Evolutionary conservation across 371 early-diverging fungal species (phyloP).

Genomic region (Choanephora cucurbitarum): DNA sequence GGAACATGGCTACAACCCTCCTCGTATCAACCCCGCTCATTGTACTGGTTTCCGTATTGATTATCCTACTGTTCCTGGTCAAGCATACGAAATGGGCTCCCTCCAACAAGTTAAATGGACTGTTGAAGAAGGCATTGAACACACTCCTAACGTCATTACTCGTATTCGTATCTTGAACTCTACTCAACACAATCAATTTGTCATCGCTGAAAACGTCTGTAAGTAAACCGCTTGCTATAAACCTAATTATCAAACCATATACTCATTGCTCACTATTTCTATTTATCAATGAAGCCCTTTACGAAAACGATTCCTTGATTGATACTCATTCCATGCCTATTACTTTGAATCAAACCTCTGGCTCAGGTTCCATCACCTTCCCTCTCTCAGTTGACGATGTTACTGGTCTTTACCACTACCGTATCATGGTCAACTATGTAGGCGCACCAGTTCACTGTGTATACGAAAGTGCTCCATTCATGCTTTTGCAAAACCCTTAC

Average conservation of each 20-base stretch:
- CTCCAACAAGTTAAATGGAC: conserved; percentile 31
- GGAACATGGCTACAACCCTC: conserved; percentile 49
- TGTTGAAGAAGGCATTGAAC: conserved; percentile 24
- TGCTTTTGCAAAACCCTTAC: conserved; percentile 28
- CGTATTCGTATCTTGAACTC: conserved; percentile 38
- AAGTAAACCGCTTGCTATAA: too few relatives aligned
- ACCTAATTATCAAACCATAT: too few relatives aligned
- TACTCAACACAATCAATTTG: conserved; percentile 36
- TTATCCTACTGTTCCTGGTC: conserved; percentile 28
- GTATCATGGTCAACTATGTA: conserved; percentile 42
- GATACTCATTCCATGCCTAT: conserved; percentile 12
- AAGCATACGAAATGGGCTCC: conserved; percentile 25
- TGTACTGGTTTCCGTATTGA: conserved; percentile 40
- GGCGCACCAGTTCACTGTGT: conserved; percentile 33
- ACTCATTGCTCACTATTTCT: too few relatives aligned
- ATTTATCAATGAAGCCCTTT: too few relatives aligned
- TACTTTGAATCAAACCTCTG: conserved; percentile 12
- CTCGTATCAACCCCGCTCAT: conserved; percentile 51
- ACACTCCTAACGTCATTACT: conserved; percentile 31
- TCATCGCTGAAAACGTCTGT: conserved; percentile 40
- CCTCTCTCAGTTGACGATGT: conserved; percentile 23
- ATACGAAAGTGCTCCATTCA: conserved; percentile 37
- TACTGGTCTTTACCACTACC: conserved; percentile 36
- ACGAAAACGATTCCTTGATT: neutral
- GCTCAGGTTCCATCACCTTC: conserved; percentile 22